Evolutionary conservation across 495 filamentous ascomycete species (phyloP).

Genomic region (Penicillium bovifimosum): DNA sequence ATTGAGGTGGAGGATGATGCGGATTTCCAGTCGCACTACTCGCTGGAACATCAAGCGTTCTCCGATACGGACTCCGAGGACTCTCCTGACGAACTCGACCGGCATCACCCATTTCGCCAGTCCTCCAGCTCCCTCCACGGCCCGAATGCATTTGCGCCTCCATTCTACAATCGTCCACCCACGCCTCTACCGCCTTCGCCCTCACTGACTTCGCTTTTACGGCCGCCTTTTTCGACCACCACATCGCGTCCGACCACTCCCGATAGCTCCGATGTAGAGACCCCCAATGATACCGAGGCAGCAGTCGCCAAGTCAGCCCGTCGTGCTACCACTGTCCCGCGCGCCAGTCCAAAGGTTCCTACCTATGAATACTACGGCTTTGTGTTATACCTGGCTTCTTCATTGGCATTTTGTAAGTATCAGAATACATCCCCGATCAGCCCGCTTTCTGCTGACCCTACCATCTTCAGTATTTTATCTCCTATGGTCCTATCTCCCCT

Average conservation of each 20-base stretch:
- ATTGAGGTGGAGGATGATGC: slow-evolving; percentile 38
- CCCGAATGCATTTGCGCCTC: slow-evolving; percentile 66
- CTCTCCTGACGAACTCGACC: slow-evolving; percentile 30
- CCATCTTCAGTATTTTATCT: slow-evolving; percentile 64
- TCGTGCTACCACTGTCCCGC: slow-evolving; percentile 67
- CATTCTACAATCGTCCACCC: slow-evolving; percentile 83
- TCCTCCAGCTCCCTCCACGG: slow-evolving; percentile 41
- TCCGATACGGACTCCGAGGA: slow-evolving; percentile 40
- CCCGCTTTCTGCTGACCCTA: not conserved
- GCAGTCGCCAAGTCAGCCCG: slow-evolving; percentile 60
- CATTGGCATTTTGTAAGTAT: slow-evolving; percentile 60
- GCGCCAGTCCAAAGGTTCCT: slow-evolving; percentile 85
- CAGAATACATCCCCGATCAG: not conserved
- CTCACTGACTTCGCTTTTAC: slow-evolving; percentile 89
- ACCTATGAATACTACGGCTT: slow-evolving; percentile 99
- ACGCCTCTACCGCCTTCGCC: slow-evolving; percentile 91
- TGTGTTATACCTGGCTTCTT: slow-evolving; percentile 83
- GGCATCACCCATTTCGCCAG: slow-evolving; percentile 39
- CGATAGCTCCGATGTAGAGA: slow-evolving; percentile 81
- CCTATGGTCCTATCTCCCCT: slow-evolving; percentile 90
- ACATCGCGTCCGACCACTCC: slow-evolving; percentile 88
- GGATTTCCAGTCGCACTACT: slow-evolving; percentile 46
- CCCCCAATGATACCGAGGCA: slow-evolving; percentile 54
- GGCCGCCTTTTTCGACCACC: slow-evolving; percentile 60
- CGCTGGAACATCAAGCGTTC: slow-evolving; percentile 35